A percentile compares a stretch with the other conserved stretches of the same genome.
Evolutionary conservation across 176 grass and related monocot genomes (phyloP).

Genomic region (Rhynchospora breviuscula): DNA sequence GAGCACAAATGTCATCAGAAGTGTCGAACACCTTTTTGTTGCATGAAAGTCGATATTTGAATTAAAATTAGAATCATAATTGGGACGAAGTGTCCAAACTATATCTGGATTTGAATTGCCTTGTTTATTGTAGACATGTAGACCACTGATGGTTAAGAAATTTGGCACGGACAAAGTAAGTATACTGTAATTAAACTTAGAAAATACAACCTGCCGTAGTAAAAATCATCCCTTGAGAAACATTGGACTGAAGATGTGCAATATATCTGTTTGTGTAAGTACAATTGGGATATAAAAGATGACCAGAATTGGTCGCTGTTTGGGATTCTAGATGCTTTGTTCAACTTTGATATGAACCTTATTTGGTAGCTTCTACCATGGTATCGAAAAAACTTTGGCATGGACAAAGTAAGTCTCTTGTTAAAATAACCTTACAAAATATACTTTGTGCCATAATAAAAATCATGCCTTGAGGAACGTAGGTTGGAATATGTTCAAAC

Average conservation of each 20-base stretch:
- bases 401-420: background rate
- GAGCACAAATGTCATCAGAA: background rate
- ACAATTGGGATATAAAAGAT: too few relatives aligned
- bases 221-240: slow-evolving; percentile 13
- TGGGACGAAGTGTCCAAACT: background rate
- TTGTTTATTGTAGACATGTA: background rate
- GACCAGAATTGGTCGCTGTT: too few relatives aligned
- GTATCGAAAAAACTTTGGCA: too few relatives aligned
- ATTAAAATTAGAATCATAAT: background rate
- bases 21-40: background rate
- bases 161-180: background rate
- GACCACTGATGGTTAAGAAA: background rate
- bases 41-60: background rate
- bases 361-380: too few relatives aligned
- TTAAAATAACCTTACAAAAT: background rate
- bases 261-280: too few relatives aligned
- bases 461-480: slow-evolving; percentile 12
- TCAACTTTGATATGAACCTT: too few relatives aligned
- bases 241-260: background rate
- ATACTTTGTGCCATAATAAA: background rate
- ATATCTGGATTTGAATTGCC: background rate
- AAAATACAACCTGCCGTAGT: background rate
- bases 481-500: background rate
- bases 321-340: too few relatives aligned
- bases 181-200: background rate